Evolutionary conservation across 2,329 filamentous ascomycete species (phyloP), one percentile per base, ranked within the genome.

Genomic region (Pestalotiopsis sp.): DNA sequence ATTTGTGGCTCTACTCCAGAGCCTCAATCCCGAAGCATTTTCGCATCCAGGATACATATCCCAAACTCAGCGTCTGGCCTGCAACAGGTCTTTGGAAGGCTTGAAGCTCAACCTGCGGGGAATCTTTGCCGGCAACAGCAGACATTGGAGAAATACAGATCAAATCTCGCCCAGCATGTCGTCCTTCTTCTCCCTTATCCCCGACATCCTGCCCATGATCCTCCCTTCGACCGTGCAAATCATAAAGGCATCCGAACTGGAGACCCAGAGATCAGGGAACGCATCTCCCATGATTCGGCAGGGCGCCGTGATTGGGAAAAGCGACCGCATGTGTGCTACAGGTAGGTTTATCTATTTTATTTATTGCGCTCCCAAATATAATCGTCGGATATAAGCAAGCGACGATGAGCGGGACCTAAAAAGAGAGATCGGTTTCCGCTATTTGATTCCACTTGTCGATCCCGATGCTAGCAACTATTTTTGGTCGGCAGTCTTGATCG

Each of bases 311-410:
- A 84, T 91, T 60, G 84, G 87, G 75, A 86, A 88, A 76, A 90
- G 87, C 66, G 87, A 91, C 69, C 87, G 86, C 69, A 86, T 93
- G 79, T 92, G 91, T 76, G 90, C 90, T 38, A 89, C 89, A 60
- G 85, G 90, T 88, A 79, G 81, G 87, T 74, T 65, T 31, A 64
- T 65, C 61, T 65, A 59, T 20, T 45, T 60, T 58, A n/a, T 5
- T 23, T 58, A n/a, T 5, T 23, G 17, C 13, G 45, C n/a, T 52
- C 45, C 49, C 68, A 23, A 63, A 45, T 7, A 49, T 31, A 36
- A 31, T 55, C 20, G 65, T 55, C 69, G 59, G 57, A 52, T 67
- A 38, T 59, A 41, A 25, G 41, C 31, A 41, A 31, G 14, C 45
- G 31, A 55, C 52, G 41, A 23, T 25, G 55, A 14, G 45, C 41